A percentile compares a stretch with the other conserved stretches of the same genome.
These are phyloP conservation scores for Helicostylum pulchrum DNA, from an alignment of 192 early-diverging fungal species.

Conservation along the genomic window DNA sequence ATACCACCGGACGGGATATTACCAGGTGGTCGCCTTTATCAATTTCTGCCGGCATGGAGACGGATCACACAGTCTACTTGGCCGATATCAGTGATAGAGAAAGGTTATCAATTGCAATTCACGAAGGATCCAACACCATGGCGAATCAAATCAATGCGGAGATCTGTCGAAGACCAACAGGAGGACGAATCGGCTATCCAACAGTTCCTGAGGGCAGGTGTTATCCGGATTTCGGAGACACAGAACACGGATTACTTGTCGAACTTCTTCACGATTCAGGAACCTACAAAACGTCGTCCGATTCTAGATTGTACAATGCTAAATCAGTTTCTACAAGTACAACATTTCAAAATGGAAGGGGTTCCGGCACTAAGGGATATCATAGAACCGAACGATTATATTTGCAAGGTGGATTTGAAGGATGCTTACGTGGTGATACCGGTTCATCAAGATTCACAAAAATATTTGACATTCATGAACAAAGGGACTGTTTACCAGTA, in stretches of 20 bases:
- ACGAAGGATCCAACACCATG: neutral
- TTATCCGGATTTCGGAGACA: neutral
- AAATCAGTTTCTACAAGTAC: neutral
- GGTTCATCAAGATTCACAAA: neutral
- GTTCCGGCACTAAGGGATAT: slow-evolving; percentile 1
- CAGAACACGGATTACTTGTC: neutral
- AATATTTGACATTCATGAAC: neutral
- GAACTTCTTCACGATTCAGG: neutral
- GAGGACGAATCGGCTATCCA: neutral
- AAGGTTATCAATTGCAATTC: neutral
- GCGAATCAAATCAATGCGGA: neutral
- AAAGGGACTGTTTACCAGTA: neutral
- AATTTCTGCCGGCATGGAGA: too few relatives aligned
- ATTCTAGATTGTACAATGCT: neutral
- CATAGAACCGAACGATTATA: slow-evolving; percentile 7
- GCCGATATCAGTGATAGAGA: neutral
- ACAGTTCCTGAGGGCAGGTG: neutral
- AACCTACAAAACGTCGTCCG: neutral
- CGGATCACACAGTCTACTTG: too few relatives aligned
- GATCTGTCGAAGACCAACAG: neutral
- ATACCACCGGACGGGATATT: too few relatives aligned
- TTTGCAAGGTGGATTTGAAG: slow-evolving; percentile 2
- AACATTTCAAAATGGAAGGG: slow-evolving; percentile 19
- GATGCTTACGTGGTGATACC: slow-evolving; percentile 5
- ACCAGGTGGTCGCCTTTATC: too few relatives aligned